Percentiles rank a stretch among this genome's conserved stretches.
phyloP scores from a whole-genome alignment of 2,329 filamentous ascomycete species.

The Colletotrichum limetticola region DNA sequence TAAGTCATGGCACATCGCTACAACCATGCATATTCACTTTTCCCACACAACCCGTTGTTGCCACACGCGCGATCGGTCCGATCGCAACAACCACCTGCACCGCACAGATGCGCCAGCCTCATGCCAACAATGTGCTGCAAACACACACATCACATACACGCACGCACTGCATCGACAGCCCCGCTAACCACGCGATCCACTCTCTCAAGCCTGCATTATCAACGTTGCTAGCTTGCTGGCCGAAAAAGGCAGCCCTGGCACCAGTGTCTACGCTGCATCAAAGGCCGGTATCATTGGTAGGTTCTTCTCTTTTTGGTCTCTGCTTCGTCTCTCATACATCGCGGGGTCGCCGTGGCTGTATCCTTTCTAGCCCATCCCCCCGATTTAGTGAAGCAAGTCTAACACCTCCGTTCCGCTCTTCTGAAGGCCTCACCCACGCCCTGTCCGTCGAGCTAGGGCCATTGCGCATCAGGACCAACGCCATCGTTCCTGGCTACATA shows the following conservation, averaged over 20 bases:
- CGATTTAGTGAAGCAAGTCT: slow-evolving; percentile 12
- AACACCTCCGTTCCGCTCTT: slow-evolving; percentile 1
- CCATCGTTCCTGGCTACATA: slow-evolving; percentile 85
- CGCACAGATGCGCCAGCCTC: slow-evolving; percentile 6
- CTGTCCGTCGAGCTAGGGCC: slow-evolving; percentile 71
- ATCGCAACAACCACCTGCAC: slow-evolving; percentile 12
- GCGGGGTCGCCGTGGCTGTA: neutral
- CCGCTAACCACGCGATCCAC: slow-evolving; percentile 20
- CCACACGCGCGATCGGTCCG: slow-evolving; percentile 10
- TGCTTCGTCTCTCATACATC: slow-evolving; percentile 20
- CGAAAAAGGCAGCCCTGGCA: slow-evolving; percentile 74
- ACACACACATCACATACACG: neutral
- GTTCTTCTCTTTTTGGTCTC: slow-evolving; percentile 38
- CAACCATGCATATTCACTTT: neutral
- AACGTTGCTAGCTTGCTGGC: slow-evolving; percentile 85
- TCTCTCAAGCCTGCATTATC: slow-evolving; percentile 73
- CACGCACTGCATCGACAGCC: slow-evolving; percentile 7
- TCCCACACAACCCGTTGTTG: neutral
- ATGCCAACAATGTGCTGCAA: neutral
- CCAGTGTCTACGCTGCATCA: slow-evolving; percentile 79
- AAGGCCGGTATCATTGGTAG: slow-evolving; percentile 83
- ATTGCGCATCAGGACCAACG: slow-evolving; percentile 78
- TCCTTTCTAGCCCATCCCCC: slow-evolving; percentile 5
- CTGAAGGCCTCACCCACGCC: slow-evolving; percentile 73
- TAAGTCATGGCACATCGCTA: slow-evolving; percentile 32